A percentile compares a stretch with the other conserved stretches of the same genome.
phyloP scores from a whole-genome alignment of 1,284 basidiomycete species.

The Rhodotorula sp. region DNA sequence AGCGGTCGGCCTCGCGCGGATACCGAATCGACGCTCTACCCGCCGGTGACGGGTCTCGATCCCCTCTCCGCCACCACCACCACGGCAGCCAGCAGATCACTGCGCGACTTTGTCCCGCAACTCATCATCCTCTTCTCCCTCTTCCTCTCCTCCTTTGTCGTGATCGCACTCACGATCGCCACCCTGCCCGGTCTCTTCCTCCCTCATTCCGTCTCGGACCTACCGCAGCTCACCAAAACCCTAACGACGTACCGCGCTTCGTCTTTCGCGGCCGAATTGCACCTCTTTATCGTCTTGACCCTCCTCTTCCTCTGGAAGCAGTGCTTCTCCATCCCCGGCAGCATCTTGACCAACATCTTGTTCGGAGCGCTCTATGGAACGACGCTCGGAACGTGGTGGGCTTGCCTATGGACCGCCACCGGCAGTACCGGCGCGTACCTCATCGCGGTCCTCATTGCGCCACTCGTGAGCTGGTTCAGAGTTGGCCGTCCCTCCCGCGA shows the following conservation, averaged over 20 bases:
- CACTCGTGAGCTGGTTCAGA: slow-evolving; percentile 25
- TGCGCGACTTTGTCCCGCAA: slow-evolving; percentile 41
- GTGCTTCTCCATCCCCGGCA: slow-evolving; percentile 46
- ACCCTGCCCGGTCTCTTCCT: slow-evolving; percentile 38
- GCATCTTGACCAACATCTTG: slow-evolving; percentile 45
- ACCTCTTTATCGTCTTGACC: slow-evolving; percentile 40
- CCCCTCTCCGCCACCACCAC: background rate
- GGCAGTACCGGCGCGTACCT: slow-evolving; percentile 40
- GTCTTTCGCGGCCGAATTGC: slow-evolving; percentile 33
- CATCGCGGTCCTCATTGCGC: slow-evolving; percentile 37
- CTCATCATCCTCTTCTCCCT: slow-evolving; percentile 41
- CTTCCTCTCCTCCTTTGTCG: slow-evolving; percentile 42
- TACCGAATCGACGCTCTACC: slow-evolving; percentile 1
- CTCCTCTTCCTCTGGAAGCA: slow-evolving; percentile 47
- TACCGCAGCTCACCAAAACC: slow-evolving; percentile 29
- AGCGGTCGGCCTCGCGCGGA: slow-evolving; percentile 6
- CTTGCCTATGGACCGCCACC: slow-evolving; percentile 39
- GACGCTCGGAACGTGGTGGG: slow-evolving; percentile 31
- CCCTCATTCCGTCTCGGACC: slow-evolving; percentile 38
- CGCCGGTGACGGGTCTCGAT: background rate
- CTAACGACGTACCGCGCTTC: slow-evolving; percentile 36
- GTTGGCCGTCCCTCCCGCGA: background rate
- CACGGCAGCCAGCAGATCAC: slow-evolving; percentile 6
- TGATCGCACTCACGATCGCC: slow-evolving; percentile 38
- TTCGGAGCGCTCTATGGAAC: slow-evolving; percentile 46